Conservation (phyloP, 805 yeast genomes). For the Blastobotrys chiropterorum region DNA sequence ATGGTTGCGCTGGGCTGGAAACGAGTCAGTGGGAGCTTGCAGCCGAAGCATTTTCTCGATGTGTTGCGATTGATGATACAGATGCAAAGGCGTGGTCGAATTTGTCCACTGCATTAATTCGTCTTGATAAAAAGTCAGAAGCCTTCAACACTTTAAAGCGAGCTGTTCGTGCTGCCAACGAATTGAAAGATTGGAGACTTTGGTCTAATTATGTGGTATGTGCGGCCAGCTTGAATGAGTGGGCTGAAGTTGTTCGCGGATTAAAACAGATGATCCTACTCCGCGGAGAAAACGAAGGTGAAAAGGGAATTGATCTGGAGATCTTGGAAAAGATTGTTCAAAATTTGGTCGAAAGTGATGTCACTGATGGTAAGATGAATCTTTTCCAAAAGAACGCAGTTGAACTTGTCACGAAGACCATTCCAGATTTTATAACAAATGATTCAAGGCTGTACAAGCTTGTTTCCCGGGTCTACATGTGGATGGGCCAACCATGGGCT, state of each 20-base stretch:
- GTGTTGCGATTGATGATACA: conserved; percentile 77
- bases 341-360: conserved; percentile 48
- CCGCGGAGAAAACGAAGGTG: conserved; percentile 52
- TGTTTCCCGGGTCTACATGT: conserved; percentile 76
- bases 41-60: conserved; percentile 85
- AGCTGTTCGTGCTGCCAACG: conserved; percentile 64
- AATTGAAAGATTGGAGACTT: conserved; percentile 74
- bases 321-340: conserved; percentile 69
- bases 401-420: conserved; percentile 60
- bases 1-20: conserved; percentile 87
- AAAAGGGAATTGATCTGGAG: conserved; percentile 64
- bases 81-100: conserved; percentile 88
- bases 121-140: conserved; percentile 57
- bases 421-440: conserved; percentile 64
- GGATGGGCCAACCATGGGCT: conserved; percentile 85
- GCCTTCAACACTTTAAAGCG: conserved; percentile 80
- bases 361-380: conserved; percentile 36
- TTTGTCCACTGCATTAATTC: conserved; percentile 71
- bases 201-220: conserved; percentile 84
- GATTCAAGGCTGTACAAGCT: conserved; percentile 72
- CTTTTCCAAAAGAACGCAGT: conserved; percentile 65
- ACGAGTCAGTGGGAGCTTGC: conserved; percentile 65
- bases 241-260: conserved; percentile 83
- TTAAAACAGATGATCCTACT: conserved; percentile 55
- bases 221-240: conserved; percentile 74